phyloP scores from a whole-genome alignment of 148 eudicot genomes.

The Limonium bicolor region DNA sequence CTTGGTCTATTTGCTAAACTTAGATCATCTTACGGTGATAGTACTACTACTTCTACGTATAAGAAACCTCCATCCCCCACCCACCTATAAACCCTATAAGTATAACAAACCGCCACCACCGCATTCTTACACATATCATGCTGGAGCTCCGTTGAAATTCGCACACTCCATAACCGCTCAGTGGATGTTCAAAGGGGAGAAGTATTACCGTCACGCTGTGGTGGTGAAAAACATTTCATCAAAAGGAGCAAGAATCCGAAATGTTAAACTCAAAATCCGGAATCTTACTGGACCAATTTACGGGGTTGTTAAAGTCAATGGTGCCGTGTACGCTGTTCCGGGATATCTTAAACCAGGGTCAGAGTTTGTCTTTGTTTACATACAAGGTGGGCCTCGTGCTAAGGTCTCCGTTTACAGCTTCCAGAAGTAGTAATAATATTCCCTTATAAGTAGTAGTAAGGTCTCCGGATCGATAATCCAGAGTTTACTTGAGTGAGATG shows the following conservation, averaged over 20 bases:
- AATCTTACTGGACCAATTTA: constrained; percentile 47
- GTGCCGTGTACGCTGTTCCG: constrained; percentile 32
- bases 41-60: background rate
- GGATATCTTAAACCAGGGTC: constrained; percentile 33
- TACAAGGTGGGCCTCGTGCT: constrained; percentile 88
- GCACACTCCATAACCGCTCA: constrained; percentile 47
- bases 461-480: too few relatives aligned
- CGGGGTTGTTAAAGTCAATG: constrained; percentile 37
- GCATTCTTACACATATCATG: background rate
- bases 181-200: constrained; percentile 34
- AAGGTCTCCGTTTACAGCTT: constrained; percentile 41
- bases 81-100: constrained; percentile 14
- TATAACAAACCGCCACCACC: background rate
- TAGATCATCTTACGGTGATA: too few relatives aligned
- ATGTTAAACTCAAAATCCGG: constrained; percentile 48
- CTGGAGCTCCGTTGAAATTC: constrained; percentile 26
- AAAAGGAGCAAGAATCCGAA: constrained; percentile 34
- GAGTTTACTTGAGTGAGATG: too few relatives aligned
- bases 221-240: constrained; percentile 43
- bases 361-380: constrained; percentile 48
- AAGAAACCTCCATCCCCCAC: constrained; percentile 5
- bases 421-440: too few relatives aligned
- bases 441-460: too few relatives aligned
- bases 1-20: constrained; percentile 66
- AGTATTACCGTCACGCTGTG: constrained; percentile 55